Base-by-base conservation (phyloP, 371 early-diverging fungal genomes). In the Mortierella sp. region DNA sequence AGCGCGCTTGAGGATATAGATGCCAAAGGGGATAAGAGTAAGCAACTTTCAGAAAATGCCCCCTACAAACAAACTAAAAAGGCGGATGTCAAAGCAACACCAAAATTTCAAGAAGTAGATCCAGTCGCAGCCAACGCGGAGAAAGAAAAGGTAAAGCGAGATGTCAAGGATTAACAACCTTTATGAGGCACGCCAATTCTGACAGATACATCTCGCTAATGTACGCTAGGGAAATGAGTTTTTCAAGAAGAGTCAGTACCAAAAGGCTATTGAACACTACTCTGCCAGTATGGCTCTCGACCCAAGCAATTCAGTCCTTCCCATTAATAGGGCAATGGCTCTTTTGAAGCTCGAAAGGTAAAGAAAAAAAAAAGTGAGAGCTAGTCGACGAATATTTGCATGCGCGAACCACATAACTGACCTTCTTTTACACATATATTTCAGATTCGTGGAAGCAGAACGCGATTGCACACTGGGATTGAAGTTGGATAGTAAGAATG, bases 311-410 rank as follows among this genome's bases (percentile, higher is more conserved):
- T 72, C 93, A 14, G 90, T 92, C 0, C 89, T 89, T 30, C 87
- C 84, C 40, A 87, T 93, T 40, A 97, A 97, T 78, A 90, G 96
- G 32, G 96, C 98, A 3, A 93, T 96, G 93, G 94, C 95, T 1
- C 81, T 91, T 62, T 77, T 97, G 22, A 96, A 96, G 70, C 70
- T 94, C 26, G 80, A 90, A 11, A 87, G 84, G 91, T 94, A 88
- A 69, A 68, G 51, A 30, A 30, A 30, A 30, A 30, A 30, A 30
- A 30, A 30, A 30, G 18, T 39, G 35, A 14, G 45, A 57, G n/a
- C 32, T 12, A 55, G 45, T 40, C 43, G 1, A 6, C 5, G 43
- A 52, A 3, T 30, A 30, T 30, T n/a, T n/a, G 58, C 24, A n/a
- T 60, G 12, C 9, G 39, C 39, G 37, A 35, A 18, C 5, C 49